Percentiles rank a stretch among this genome's conserved stretches.
phyloP scores from a whole-genome alignment of 164 flowering plant genomes.

The Houttuynia cordata region DNA sequence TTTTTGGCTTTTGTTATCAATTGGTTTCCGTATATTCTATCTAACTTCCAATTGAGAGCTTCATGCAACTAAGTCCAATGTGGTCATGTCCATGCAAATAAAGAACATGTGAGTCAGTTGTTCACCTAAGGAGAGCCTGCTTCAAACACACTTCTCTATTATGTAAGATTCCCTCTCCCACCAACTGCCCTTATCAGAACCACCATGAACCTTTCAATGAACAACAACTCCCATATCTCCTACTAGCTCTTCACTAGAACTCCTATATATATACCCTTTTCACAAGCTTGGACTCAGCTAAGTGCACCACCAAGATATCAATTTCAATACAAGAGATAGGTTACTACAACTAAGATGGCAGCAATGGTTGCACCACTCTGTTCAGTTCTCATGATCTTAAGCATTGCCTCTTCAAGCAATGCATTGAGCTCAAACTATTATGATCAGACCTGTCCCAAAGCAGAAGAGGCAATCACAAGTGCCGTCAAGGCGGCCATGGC shows the following conservation, averaged over 20 bases:
- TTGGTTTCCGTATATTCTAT: no score
- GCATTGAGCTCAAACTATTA: conserved; percentile 55
- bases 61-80: background rate
- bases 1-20: background rate
- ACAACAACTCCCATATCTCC: background rate
- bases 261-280: conserved; percentile 1
- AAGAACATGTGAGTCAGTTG: conserved; percentile 1
- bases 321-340: no score
- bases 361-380: conserved; percentile 14
- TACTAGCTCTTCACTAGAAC: background rate
- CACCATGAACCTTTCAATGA: background rate
- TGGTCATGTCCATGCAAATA: background rate
- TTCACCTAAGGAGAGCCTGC: conserved; percentile 4
- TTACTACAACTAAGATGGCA: conserved; percentile 11
- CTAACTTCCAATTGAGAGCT: background rate
- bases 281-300: background rate
- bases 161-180: background rate
- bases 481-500: conserved; percentile 39
- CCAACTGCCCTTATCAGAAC: conserved; percentile 6
- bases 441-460: conserved; percentile 52
- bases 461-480: conserved; percentile 31
- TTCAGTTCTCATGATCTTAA: conserved; percentile 10
- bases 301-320: background rate
- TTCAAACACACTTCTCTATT: conserved; percentile 4
- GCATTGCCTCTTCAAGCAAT: conserved; percentile 11